These are phyloP conservation scores for Colletotrichum karsti DNA, from an alignment of 2,329 filamentous ascomycete genomes.

Conservation along the genomic window DNA sequence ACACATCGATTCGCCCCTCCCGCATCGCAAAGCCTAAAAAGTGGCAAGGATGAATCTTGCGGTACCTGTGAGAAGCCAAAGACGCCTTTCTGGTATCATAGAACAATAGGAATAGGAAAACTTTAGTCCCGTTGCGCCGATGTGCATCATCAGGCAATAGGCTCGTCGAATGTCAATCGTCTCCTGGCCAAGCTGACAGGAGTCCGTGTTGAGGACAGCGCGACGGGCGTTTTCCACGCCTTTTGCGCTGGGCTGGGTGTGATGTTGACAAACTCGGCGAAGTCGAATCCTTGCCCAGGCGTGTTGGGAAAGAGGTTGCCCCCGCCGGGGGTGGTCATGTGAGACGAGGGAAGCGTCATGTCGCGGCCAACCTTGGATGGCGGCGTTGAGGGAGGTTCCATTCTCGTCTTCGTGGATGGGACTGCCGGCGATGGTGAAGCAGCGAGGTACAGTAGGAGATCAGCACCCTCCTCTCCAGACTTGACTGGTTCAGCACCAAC, in stretches of 20 bases:
- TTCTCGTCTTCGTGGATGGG: slow-evolving; percentile 57
- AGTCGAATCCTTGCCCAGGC: slow-evolving; percentile 86
- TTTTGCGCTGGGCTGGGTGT: slow-evolving; percentile 94
- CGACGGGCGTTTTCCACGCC: slow-evolving; percentile 83
- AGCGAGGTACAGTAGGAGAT: slow-evolving; percentile 84
- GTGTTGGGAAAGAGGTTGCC: slow-evolving; percentile 78
- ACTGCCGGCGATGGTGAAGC: slow-evolving; percentile 90
- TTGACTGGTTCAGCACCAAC: slow-evolving; percentile 58
- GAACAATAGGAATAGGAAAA: neutral
- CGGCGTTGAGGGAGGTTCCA: slow-evolving; percentile 80
- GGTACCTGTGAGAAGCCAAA: too few relatives aligned
- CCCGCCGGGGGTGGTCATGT: slow-evolving; percentile 87
- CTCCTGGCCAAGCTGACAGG: slow-evolving; percentile 75
- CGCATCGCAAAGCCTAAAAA: too few relatives aligned
- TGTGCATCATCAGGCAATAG: slow-evolving; percentile 55
- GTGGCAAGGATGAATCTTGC: too few relatives aligned
- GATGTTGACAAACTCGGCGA: slow-evolving; percentile 97
- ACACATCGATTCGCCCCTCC: too few relatives aligned
- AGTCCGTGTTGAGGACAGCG: slow-evolving; percentile 59
- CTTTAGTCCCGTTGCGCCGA: neutral
- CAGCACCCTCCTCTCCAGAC: slow-evolving; percentile 80
- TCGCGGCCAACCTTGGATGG: slow-evolving; percentile 70
- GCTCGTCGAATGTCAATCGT: slow-evolving; percentile 83
- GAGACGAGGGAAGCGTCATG: slow-evolving; percentile 79
- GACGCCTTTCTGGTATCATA: slow-evolving; percentile 2